phyloP scores from a whole-genome alignment of 140 eudicot genomes.

The Cichorium intybus region DNA sequence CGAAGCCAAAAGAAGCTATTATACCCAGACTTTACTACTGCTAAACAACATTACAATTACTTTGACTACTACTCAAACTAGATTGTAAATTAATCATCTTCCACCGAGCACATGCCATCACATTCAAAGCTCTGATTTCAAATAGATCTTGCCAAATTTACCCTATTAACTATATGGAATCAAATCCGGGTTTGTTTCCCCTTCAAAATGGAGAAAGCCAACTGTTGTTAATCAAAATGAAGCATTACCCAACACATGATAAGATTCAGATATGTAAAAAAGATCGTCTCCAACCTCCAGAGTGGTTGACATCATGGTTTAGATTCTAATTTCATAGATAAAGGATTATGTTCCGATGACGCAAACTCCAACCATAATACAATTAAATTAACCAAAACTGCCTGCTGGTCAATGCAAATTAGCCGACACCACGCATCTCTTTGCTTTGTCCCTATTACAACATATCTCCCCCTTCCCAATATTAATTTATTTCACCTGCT shows the following conservation, averaged over 20 bases:
- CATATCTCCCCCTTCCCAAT: constrained; percentile 1
- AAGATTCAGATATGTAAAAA: constrained; percentile 9
- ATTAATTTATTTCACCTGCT: constrained; percentile 18
- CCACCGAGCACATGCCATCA: not conserved
- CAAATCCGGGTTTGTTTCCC: constrained; percentile 24
- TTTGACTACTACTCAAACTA: not conserved
- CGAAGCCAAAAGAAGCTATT: too few relatives aligned
- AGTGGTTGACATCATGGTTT: constrained; percentile 19
- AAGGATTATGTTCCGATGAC: constrained; percentile 35
- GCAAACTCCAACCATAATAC: constrained; percentile 5
- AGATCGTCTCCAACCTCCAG: constrained; percentile 21
- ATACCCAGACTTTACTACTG: too few relatives aligned
- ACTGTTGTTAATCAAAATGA: not conserved
- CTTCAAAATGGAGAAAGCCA: constrained; percentile 1
- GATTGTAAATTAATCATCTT: not conserved
- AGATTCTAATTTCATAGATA: constrained; percentile 13
- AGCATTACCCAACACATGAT: constrained; percentile 12
- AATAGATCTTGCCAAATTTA: constrained; percentile 5
- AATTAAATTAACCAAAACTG: constrained; percentile 21
- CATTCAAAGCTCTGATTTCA: constrained; percentile 8
- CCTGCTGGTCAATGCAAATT: constrained; percentile 33
- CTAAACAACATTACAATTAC: not conserved
- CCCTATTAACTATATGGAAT: constrained; percentile 9
- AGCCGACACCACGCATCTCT: constrained; percentile 21
- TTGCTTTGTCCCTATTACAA: constrained; percentile 28